A percentile compares a stretch with the other conserved stretches of the same genome.
phyloP scores from a whole-genome alignment of 2,329 filamentous ascomycete genomes.

The Hypoxylon sp. region DNA sequence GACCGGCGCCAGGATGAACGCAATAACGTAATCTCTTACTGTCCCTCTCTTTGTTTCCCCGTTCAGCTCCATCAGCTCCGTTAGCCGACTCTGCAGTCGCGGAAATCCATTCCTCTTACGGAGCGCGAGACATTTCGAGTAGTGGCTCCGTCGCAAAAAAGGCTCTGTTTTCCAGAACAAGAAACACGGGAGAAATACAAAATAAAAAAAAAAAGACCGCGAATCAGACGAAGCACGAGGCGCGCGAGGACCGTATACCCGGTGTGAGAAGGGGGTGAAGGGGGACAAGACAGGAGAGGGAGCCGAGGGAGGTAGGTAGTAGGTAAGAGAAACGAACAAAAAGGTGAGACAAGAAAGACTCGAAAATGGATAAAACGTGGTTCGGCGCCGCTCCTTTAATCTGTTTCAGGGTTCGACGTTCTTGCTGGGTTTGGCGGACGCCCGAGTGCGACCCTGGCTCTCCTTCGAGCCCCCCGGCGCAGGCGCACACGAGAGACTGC shows the following conservation, averaged over 20 bases:
- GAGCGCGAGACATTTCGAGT: constrained; percentile 16
- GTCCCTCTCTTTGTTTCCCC: neutral
- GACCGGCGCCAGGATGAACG: constrained; percentile 14
- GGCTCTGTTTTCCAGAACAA: too few species aligned
- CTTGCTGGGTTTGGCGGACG: constrained; percentile 39
- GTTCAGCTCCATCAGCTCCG: constrained; percentile 6
- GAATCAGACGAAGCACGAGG: constrained; percentile 17
- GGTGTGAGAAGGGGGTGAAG: too few species aligned
- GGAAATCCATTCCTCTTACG: constrained; percentile 19
- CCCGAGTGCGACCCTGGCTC: constrained; percentile 43
- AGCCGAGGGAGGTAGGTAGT: neutral
- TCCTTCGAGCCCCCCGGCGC: too few species aligned
- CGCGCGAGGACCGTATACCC: constrained; percentile 19
- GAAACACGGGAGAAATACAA: too few species aligned
- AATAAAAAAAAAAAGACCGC: neutral
- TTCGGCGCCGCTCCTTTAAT: constrained; percentile 44
- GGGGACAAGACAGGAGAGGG: too few species aligned
- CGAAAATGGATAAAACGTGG: constrained; percentile 37
- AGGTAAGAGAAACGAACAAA: too few species aligned
- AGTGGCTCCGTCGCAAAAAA: constrained; percentile 18
- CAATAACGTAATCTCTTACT: constrained; percentile 8
- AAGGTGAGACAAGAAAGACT: constrained; percentile 34
- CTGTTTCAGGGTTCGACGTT: constrained; percentile 38
- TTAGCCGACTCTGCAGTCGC: constrained; percentile 20
- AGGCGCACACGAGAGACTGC: constrained; percentile 37